A percentile compares a stretch with the other conserved stretches of the same genome.
phyloP scores from a whole-genome alignment of 1,284 basidiomycete genomes.

The Boletus semigastroideus region DNA sequence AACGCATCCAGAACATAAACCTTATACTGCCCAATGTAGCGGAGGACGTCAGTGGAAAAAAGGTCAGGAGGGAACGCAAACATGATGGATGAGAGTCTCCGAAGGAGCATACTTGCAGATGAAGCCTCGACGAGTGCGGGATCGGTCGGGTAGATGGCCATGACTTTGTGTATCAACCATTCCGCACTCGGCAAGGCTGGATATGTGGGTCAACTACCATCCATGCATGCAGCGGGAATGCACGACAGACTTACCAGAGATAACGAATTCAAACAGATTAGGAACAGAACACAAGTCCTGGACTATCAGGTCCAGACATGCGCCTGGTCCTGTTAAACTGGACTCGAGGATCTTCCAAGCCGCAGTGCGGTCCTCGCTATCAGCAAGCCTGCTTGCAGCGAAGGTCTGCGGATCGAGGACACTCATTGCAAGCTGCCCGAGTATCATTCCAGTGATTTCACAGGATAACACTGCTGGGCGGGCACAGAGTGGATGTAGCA shows the following conservation, averaged over 20 bases:
- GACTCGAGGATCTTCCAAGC: conserved; percentile 26
- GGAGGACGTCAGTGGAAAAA: conserved; percentile 9
- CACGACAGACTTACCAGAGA: conserved; percentile 24
- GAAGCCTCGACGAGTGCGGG: conserved; percentile 17
- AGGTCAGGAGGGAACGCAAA: conserved; percentile 22
- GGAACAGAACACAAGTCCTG: conserved; percentile 30
- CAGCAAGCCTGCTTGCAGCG: conserved; percentile 13
- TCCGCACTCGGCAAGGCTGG: conserved; percentile 18
- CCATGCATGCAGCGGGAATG: background rate
- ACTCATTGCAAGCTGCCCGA: conserved; percentile 1
- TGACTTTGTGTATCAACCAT: conserved; percentile 15
- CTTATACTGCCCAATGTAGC: conserved; percentile 18
- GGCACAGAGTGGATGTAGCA: background rate
- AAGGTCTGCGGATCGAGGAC: conserved; percentile 19
- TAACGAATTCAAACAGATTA: conserved; percentile 29
- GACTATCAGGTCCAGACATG: conserved; percentile 27
- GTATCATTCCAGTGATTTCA: background rate
- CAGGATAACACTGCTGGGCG: background rate
- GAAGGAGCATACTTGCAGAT: conserved; percentile 14
- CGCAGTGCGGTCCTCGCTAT: conserved; percentile 11
- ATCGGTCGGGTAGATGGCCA: conserved; percentile 23
- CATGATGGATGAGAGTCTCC: conserved; percentile 17
- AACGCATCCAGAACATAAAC: conserved; percentile 24
- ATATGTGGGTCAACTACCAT: background rate
- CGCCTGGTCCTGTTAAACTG: conserved; percentile 29